Evolutionary conservation across 129 eudicot genomes (phyloP), one percentile per base, ranked within the genome.

Genomic region (Chrysanthemum seticuspe): DNA sequence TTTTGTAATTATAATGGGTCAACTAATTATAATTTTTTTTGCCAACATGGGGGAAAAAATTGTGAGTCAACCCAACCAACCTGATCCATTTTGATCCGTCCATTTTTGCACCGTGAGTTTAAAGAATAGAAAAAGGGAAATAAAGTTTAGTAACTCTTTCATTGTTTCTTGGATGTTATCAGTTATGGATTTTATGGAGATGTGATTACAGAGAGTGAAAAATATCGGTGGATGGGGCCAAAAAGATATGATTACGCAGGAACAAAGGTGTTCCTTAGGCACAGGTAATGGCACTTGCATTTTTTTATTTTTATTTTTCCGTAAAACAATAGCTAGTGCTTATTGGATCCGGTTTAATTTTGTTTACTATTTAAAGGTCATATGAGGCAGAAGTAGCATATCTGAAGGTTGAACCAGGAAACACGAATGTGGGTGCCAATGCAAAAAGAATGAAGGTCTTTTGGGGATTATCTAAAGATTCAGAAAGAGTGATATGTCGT

Each of bases 171-270:
- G 65, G 56, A 79, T 72, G 70, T 77, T 75, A 72, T 68, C 88
- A 95, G 99, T 53, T 95, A 95, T 70, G 99, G 99, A 47, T 95
- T 95, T 70, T 95, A 95, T 69, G 99, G 99, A 56, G 99, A 95
- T 80, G 99, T 95, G 62, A 95, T 95, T 57, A 86, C 91, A 12
- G 99, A 95, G 78, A 95, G 99, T 59, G 99, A 95, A 57, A 95
- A 88, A 76, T 88, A 85, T 69, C 88, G 99, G 51, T 95, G 97
- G 99, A 95, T 95, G 99, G 99, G 99, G 16, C 99, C 99, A 10
- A 86, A 81, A 73, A 82, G 99, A 74, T 95, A 95, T 62, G 99
- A 95, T 85, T 90, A 86, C 83, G 96, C 99, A 4, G 99, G 99
- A 73, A 95, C 99, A 10, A 88, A 88, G 75, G 99, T 90, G 67